phyloP scores from a whole-genome alignment of 495 filamentous ascomycete species.

The Podospora appendiculata region DNA sequence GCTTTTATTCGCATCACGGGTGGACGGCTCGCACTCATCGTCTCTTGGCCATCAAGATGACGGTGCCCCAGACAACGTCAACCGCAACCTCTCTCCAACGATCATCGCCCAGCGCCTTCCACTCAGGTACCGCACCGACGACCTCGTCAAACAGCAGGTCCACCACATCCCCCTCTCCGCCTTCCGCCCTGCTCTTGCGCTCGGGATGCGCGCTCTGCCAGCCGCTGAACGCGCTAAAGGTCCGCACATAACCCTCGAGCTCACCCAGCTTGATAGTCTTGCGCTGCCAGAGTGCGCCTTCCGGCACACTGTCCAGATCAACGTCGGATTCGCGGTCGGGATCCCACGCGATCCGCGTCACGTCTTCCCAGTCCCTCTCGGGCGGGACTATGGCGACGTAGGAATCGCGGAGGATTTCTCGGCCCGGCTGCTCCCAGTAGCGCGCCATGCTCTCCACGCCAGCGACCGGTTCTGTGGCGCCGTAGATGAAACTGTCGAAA shows the following conservation, averaged over 20 bases:
- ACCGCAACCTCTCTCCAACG: conserved; percentile 41
- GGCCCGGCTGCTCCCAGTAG: conserved; percentile 54
- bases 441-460: conserved; percentile 43
- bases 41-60: conserved; percentile 43
- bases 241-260: conserved; percentile 47
- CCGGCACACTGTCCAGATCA: conserved; percentile 23
- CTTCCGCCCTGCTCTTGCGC: conserved; percentile 34
- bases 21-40: conserved; percentile 8
- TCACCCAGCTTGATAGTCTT: conserved; percentile 46
- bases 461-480: conserved; percentile 29
- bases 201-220: conserved; percentile 47
- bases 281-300: conserved; percentile 42
- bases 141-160: conserved; percentile 51
- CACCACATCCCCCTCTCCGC: conserved; percentile 45
- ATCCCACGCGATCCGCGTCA: conserved; percentile 49
- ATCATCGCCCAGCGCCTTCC: conserved; percentile 38
- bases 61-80: conserved; percentile 48
- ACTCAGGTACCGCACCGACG: conserved; percentile 36
- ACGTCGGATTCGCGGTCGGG: conserved; percentile 26
- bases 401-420: conserved; percentile 42
- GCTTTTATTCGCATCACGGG: too few species aligned
- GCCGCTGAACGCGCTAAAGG: conserved; percentile 46
- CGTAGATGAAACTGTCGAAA: conserved; percentile 41
- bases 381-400: conserved; percentile 44
- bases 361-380: conserved; percentile 38